Base-by-base conservation (phyloP, 495 filamentous ascomycete species). In the Podospora anserina region DNA sequence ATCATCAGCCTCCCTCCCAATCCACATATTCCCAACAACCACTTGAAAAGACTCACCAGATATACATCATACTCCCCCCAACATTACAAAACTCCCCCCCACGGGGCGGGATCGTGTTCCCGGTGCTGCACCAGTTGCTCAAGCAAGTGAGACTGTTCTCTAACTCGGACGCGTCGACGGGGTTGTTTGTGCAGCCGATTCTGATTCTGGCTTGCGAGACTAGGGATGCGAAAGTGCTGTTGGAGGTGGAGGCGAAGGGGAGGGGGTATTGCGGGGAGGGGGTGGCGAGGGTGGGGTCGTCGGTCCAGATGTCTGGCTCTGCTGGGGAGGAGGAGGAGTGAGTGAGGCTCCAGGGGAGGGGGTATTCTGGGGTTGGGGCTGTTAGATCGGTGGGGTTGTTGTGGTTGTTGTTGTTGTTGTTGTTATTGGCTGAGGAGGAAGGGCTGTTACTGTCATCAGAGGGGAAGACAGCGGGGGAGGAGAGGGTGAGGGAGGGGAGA, bases 51-150 rank as follows among this genome's bases (percentile, higher is more conserved):
- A 60, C 61, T 32, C 3, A 63, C 61, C 61, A 63, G 5, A 20
- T 20, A 49, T 63, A 63, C n/a, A 63, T 44, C 61, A 63, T 63
- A 3, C 28, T 39, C 16, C 20, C 32, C 13, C 61, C 61, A 2
- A 63, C 61, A 18, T 18, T 63, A 15, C 61, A 63, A 15, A 49
- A 32, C 61, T 63, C 32, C 30, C 61, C 61, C 13, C 11, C 16
- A 5, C 49, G 27, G 4, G 61, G 61, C 16, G 61, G 61, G 61
- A 63, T 63, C 32, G 15, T n/a, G 61, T 63, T 27, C 6, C 56
- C 27, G 4, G 4, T 5, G 16, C 23, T 19, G 32, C 61, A 63
- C 61, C 61, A 63, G 32, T n/a, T n/a, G 11, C 15, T 19, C 16
- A 63, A 15, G 30, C 61, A 63, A 2, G 32, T 32, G 16, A 63